Base-by-base conservation (phyloP, 1,139 yeast species). In the Zygosaccharomyces pseudobailii region DNA sequence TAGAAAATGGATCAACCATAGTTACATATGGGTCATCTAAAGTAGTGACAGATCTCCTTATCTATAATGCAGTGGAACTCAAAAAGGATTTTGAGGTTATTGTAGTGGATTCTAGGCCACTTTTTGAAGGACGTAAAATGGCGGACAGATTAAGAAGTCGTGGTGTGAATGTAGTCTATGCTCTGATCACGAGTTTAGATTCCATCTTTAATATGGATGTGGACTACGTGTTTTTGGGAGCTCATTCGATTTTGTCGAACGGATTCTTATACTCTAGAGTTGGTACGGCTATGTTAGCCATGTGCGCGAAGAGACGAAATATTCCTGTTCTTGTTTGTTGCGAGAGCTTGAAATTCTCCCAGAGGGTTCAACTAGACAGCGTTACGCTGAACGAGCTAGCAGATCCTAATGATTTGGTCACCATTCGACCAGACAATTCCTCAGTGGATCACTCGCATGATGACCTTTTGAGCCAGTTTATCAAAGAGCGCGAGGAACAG, bases 311-410 rank as follows among this genome's bases (percentile, higher is more conserved):
- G 57, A 80, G 87, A 47, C 80, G 92, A 62, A 87, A 89, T 59
- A 87, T 92, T 46, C 97, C 98, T 0, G 97, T 92, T 4, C 75
- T 92, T 55, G 96, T 95, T 2, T 87, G 96, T 58, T 92, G 98
- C 71, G 98, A 94, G 67, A 84, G 95, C 40, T 80, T 94, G 66
- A 94, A 94, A 69, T 94, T 94, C 64, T 84, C 95, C 13, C 97
- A 92, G 64, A 83, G 94, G 57, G 97, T 94, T 5, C 97, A 90
- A 69, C 78, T 94, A 54, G 99, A 94, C 66, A 84, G 96, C 7
- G 96, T 94, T 22, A 88, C 97, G 1, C 80, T 82, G 54, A 94
- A 94, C 67, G 99, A 94, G 67, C 74, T 92, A 50, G 95, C 95
- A 6, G 95, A 89, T 59, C 79, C 87, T 21, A 87, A 87, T 43